Conservation (phyloP, 148 eudicot genomes). For the Chenopodium album region DNA sequence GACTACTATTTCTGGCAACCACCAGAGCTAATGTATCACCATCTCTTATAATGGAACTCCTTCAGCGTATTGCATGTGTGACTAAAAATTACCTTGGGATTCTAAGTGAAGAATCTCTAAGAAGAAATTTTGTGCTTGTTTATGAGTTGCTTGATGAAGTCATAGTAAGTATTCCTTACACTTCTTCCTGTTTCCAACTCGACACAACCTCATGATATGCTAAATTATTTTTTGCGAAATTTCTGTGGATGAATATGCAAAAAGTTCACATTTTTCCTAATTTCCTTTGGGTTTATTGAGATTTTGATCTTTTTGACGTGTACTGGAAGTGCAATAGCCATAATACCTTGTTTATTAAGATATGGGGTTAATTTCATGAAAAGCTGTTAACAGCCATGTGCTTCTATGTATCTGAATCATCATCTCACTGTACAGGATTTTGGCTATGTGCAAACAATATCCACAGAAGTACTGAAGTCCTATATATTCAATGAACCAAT, state of each 20-base stretch:
- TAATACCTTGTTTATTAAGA: neutral
- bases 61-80: conserved; percentile 92
- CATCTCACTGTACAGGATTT: conserved; percentile 57
- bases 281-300: neutral
- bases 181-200: conserved; percentile 8
- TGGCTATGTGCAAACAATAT: conserved; percentile 95
- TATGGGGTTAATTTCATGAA: conserved; percentile 1
- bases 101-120: conserved; percentile 79
- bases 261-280: neutral
- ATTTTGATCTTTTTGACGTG: no score
- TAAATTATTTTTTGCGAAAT: neutral
- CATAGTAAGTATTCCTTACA: conserved; percentile 50
- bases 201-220: neutral
- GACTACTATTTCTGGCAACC: conserved; percentile 88
- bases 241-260: neutral
- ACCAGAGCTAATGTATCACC: conserved; percentile 86
- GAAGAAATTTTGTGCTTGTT: conserved; percentile 93
- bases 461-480: conserved; percentile 90
- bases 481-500: conserved; percentile 91
- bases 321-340: neutral
- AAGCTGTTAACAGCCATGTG: neutral
- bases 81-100: conserved; percentile 94
- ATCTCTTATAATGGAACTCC: conserved; percentile 84
- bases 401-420: conserved; percentile 5
- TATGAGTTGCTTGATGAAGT: conserved; percentile 73